A percentile compares a stretch with the other conserved stretches of the same genome.
phyloP scores from a whole-genome alignment of 2,329 filamentous ascomycete genomes.

The Aureobasidium sp. region DNA sequence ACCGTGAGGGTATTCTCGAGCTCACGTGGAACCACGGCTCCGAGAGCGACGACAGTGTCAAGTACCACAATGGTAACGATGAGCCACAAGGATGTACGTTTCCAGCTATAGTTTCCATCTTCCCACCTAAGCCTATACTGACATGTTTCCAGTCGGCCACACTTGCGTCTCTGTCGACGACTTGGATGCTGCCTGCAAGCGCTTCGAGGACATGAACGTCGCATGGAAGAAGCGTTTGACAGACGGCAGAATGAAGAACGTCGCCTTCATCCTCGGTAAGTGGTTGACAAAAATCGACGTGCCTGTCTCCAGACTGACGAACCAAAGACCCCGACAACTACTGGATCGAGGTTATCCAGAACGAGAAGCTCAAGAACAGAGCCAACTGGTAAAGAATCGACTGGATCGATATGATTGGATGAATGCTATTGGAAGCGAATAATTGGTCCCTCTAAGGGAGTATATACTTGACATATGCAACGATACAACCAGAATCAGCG shows the following conservation, averaged over 20 bases:
- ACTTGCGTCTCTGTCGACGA: conserved; percentile 85
- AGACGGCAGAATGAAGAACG: conserved; percentile 84
- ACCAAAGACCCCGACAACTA: conserved; percentile 64
- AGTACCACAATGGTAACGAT: conserved; percentile 87
- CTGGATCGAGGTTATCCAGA: conserved; percentile 73
- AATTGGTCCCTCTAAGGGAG: not conserved
- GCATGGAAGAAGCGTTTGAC: conserved; percentile 94
- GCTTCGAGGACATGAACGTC: conserved; percentile 74
- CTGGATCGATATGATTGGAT: not conserved
- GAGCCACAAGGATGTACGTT: conserved; percentile 58
- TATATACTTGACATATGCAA: not conserved
- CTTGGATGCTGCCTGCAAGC: conserved; percentile 74
- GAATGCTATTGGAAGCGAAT: not conserved
- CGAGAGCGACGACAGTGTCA: conserved; percentile 75
- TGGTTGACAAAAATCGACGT: not conserved
- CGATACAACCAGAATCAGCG: not conserved
- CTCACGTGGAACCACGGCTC: conserved; percentile 78
- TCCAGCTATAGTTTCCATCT: not conserved
- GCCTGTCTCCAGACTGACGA: not conserved
- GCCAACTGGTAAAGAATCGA: conserved; percentile 1
- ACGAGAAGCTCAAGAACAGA: conserved; percentile 51
- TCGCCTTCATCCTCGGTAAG: conserved; percentile 73
- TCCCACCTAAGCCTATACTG: not conserved
- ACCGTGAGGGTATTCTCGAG: conserved; percentile 78
- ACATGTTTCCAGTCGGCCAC: conserved; percentile 58